Conservation (phyloP, 164 flowering plant species). For the Vitis riparia region DNA sequence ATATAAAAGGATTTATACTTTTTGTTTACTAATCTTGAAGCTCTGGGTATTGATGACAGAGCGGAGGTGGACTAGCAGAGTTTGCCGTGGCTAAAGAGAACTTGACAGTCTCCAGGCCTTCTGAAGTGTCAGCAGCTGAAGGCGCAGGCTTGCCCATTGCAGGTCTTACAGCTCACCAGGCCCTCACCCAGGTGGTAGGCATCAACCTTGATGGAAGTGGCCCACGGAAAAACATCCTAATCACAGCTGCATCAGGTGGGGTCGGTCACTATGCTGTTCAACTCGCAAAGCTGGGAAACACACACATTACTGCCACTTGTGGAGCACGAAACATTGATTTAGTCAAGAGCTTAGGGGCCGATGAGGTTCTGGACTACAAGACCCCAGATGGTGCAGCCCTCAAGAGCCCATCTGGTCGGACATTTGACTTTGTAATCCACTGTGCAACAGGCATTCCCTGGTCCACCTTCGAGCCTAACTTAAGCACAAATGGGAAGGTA, state of each 20-base stretch:
- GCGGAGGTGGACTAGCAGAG: slow-evolving; percentile 47
- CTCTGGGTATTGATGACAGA: slow-evolving; percentile 17
- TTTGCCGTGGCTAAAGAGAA: slow-evolving; percentile 9
- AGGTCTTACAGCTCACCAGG: slow-evolving; percentile 32
- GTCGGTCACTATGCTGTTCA: too few relatives aligned
- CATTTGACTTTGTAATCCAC: slow-evolving; percentile 31
- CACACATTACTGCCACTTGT: too few relatives aligned
- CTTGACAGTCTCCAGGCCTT: too few relatives aligned
- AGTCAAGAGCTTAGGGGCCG: slow-evolving; percentile 10
- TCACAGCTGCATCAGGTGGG: slow-evolving; percentile 50
- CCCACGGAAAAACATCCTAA: slow-evolving; percentile 23
- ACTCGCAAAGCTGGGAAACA: too few relatives aligned
- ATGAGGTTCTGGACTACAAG: slow-evolving; percentile 37
- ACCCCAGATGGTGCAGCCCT: slow-evolving; percentile 35
- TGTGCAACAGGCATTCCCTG: slow-evolving; percentile 25
- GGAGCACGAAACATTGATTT: too few relatives aligned
- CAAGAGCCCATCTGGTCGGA: slow-evolving; percentile 30
- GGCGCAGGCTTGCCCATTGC: too few relatives aligned
- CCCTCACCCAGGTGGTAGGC: slow-evolving; percentile 29
- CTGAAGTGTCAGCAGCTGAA: too few relatives aligned
- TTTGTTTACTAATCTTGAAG: too few relatives aligned
- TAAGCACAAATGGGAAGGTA: slow-evolving; percentile 23
- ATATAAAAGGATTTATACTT: too few relatives aligned
- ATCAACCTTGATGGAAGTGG: slow-evolving; percentile 31
- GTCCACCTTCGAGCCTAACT: slow-evolving; percentile 26